Evolutionary conservation across 345 rosid genomes (phyloP), one percentile per base, ranked within the genome.

Genomic region (Hevea brasiliensis): DNA sequence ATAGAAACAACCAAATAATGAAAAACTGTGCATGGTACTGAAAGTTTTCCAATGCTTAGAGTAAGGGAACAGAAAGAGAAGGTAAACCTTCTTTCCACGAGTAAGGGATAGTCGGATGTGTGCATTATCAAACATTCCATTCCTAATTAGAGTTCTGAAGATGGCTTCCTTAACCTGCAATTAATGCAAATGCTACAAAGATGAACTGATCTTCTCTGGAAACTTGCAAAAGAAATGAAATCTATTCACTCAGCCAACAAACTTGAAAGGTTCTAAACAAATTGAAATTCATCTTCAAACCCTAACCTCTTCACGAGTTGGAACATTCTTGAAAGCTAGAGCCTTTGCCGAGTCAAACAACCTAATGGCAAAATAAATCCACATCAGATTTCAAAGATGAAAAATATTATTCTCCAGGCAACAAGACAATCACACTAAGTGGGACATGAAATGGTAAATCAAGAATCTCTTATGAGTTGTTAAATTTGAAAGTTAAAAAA

Each of bases 301-400:
- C 48, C 76, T 85, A 32, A 89, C 96, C 88, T 89, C 92, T 68
- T 87, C 91, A 35, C 86, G 89, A 7, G 87, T 77, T 27, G 97
- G 97, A 76, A 93, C 89, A 83, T 89, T 91, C 3, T 70, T 60
- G 70, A 89, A 91, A 84, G 97, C 98, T 74, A 93, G 84, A 80
- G 96, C 96, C 82, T 89, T 91, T 64, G 97, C 90, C 23, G 98
- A 93, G 83, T 93, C 97, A 77, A 85, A 90, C 81, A 93, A 3
- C 89, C 97, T 93, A 61, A 76, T 47, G 20, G 57, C 40, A 60
- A 51, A 67, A 54, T 26, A 66, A 74, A 79, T 32, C 62, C 66
- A 76, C 65, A 10, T 67, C 50, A 45, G 42, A 63, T 68, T 47
- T 24, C 24, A 27, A n/a, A 23, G 26, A 71, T 9, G 17, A 18